Evolutionary conservation across 345 rosid genomes (phyloP).

Genomic region (Gossypium bickii): DNA sequence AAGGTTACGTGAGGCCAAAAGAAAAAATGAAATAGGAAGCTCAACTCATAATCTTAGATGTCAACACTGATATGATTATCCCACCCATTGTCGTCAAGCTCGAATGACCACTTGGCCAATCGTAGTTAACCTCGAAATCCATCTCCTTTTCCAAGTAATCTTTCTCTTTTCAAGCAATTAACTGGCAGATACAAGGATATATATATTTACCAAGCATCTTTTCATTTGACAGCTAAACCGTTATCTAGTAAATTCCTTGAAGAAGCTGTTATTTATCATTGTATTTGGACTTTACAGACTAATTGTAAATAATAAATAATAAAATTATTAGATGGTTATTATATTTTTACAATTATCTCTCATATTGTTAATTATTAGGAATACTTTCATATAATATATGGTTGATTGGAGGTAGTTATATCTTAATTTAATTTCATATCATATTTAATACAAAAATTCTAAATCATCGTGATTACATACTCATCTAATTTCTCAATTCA

Average conservation of each 20-base stretch:
- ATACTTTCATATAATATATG: no score
- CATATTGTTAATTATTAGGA: no score
- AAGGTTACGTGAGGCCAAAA: slow-evolving; percentile 32
- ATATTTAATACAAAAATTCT: no score
- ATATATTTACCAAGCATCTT: slow-evolving; percentile 20
- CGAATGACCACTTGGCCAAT: slow-evolving; percentile 64
- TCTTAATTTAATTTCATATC: no score
- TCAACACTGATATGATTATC: slow-evolving; percentile 56
- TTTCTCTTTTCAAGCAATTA: slow-evolving; percentile 23
- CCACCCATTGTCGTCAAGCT: slow-evolving; percentile 39
- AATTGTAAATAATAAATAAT: no score
- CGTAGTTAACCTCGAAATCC: slow-evolving; percentile 15
- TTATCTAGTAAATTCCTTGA: slow-evolving; percentile 8
- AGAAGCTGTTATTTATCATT: background rate
- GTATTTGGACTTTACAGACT: background rate
- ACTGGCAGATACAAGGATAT: background rate
- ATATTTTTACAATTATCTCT: no score
- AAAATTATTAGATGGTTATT: no score
- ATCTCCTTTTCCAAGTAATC: slow-evolving; percentile 30
- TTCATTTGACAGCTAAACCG: slow-evolving; percentile 3
- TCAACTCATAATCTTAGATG: slow-evolving; percentile 20
- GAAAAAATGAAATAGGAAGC: slow-evolving; percentile 11
- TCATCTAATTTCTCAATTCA: no score
- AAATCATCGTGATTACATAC: no score
- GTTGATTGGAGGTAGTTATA: no score